A percentile compares a stretch with the other conserved stretches of the same genome.
Evolutionary conservation across 1,284 basidiomycete genomes (phyloP).

Genomic region (Naganishia albida): DNA sequence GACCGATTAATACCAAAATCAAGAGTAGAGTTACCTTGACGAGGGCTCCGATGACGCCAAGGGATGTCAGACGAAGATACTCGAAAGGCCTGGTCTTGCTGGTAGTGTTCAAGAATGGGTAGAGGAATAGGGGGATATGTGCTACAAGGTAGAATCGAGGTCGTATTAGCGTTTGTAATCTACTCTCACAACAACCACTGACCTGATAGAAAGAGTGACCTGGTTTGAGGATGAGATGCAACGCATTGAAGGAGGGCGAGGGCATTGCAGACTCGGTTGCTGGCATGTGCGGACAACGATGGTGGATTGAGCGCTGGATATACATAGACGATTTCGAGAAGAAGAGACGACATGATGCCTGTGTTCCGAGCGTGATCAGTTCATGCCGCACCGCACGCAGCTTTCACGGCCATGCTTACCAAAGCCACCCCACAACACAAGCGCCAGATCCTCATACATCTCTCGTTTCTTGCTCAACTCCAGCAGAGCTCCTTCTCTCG

Average conservation of each 20-base stretch:
- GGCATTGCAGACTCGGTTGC: slow-evolving; percentile 99
- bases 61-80: slow-evolving; percentile 93
- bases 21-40: slow-evolving; percentile 66
- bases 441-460: slow-evolving; percentile 96
- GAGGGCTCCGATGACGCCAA: slow-evolving; percentile 97
- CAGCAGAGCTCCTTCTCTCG: slow-evolving; percentile 82
- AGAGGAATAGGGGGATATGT: slow-evolving; percentile 97
- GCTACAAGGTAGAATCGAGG: slow-evolving; percentile 58
- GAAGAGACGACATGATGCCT: slow-evolving; percentile 98
- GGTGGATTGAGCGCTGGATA: slow-evolving; percentile 96
- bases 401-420: slow-evolving; percentile 61
- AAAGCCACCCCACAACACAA: slow-evolving; percentile 98
- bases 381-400: background rate
- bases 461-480: slow-evolving; percentile 99
- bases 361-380: background rate
- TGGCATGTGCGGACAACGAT: slow-evolving; percentile 94
- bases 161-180: slow-evolving; percentile 16
- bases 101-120: slow-evolving; percentile 98
- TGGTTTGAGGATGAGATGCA: slow-evolving; percentile 89
- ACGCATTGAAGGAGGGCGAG: slow-evolving; percentile 97
- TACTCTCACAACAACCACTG: slow-evolving; percentile 37
- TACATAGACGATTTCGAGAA: slow-evolving; percentile 98
- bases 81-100: slow-evolving; percentile 99
- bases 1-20: background rate
- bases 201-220: slow-evolving; percentile 90